Evolutionary conservation across 208 protist genomes (phyloP), one percentile per base, ranked within the genome.

Genomic region (Leishmania mexicana): DNA sequence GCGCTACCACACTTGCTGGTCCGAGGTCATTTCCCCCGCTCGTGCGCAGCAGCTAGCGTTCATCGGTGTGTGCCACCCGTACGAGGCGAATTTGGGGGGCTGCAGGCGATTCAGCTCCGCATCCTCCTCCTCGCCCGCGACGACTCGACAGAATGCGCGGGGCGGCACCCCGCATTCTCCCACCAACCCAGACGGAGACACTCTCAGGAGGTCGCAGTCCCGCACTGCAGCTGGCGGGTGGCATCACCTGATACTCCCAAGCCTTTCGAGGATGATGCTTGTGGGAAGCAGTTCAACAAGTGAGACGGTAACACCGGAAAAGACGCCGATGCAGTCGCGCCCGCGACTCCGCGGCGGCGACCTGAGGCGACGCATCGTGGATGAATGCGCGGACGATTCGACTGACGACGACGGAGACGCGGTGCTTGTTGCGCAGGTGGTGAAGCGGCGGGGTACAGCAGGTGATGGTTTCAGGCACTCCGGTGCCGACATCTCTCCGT

Each of bases 1-100:
- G 24, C 90, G 92, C 64, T 97, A 97, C 79, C 89, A 96, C 81
- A 76, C 90, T 13, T 93, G 89, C 79, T 97, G 95, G 93, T 93
- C 92, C 2, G 93, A 97, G 86, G 81, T 90, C 17, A 88, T 96
- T 51, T 94, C 95, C 10, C 86, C 91, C 24, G 79, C 76, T 40
- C 87, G 93, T 13, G 86, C 93, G 57, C 86, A 90, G 64, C 92
- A 97, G 84, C 88, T 97, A 47, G 89, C 89, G 10, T 87, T 91
- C 42, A 89, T 96, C 53, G 92, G 91, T 1, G 78, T 96, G 28
- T 92, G 87, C 58, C 77, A 81, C 76, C 75, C 64, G 28, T 75
- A 78, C 19, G 86, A 96, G 80, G 89, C 85, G 4, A 58, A 81
- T n/a, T 17, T 87, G 40, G 4, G 64, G 13, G 47, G 76, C 15